phyloP scores from a whole-genome alignment of 2,329 filamentous ascomycete genomes.

The Tricladium varicosporioides region DNA sequence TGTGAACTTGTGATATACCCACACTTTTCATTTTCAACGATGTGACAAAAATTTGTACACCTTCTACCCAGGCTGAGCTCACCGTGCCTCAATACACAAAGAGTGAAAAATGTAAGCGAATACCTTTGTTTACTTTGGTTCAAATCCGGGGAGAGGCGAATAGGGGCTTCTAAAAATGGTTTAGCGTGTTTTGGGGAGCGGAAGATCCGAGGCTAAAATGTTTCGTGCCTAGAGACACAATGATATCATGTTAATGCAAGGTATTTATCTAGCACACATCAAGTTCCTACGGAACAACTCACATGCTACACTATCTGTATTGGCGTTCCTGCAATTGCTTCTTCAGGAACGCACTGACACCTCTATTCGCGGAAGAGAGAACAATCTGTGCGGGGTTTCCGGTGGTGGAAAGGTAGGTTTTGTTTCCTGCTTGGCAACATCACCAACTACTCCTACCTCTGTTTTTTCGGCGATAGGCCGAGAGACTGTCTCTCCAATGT shows the following conservation, averaged over 20 bases:
- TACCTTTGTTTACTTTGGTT: neutral
- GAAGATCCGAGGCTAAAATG: no score
- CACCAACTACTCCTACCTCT: no score
- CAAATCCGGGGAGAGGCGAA: neutral
- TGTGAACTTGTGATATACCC: neutral
- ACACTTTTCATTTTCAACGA: no score
- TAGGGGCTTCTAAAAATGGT: neutral
- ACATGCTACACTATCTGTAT: neutral
- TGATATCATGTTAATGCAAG: slow-evolving; percentile 10
- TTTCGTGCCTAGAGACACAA: slow-evolving; percentile 3
- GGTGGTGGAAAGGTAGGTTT: no score
- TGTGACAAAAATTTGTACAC: no score
- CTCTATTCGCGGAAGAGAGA: neutral
- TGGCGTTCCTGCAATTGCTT: neutral
- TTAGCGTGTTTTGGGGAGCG: neutral
- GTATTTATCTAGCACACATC: neutral
- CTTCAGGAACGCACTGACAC: neutral
- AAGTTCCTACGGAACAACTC: neutral
- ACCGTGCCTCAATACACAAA: no score
- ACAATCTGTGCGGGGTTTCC: neutral
- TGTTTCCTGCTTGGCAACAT: no score
- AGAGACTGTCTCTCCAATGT: no score
- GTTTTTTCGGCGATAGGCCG: no score
- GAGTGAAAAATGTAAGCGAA: no score
- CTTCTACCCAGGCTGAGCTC: no score